These are phyloP conservation scores for Diutina catenulata DNA, from an alignment of 1,139 yeast genomes.

Conservation along the genomic window DNA sequence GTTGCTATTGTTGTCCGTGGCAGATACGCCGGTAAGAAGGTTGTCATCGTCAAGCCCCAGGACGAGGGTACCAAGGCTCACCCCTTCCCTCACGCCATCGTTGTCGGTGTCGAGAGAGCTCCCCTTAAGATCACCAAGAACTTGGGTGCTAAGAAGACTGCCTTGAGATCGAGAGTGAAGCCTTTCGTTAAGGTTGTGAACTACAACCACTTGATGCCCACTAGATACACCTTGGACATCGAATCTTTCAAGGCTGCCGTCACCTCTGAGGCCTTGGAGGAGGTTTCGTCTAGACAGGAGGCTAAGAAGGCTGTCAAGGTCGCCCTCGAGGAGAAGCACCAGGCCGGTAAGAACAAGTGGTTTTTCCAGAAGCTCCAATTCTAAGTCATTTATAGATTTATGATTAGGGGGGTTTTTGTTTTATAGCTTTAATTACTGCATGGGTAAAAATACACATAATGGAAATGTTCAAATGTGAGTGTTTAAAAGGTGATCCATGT, in stretches of 20 bases:
- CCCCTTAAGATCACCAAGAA: slow-evolving; percentile 95
- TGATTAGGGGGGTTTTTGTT: slow-evolving; percentile 6
- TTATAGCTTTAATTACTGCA: slow-evolving; percentile 5
- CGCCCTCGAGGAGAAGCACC: slow-evolving; percentile 99
- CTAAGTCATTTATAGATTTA: slow-evolving; percentile 32
- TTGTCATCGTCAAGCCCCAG: slow-evolving; percentile 96
- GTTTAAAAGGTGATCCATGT: too few species aligned
- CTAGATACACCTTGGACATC: slow-evolving; percentile 97
- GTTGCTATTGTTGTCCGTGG: slow-evolving; percentile 98
- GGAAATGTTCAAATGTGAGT: too few species aligned
- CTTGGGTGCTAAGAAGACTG: slow-evolving; percentile 92
- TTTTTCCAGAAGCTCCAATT: slow-evolving; percentile 98
- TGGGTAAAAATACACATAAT: slow-evolving; percentile 5
- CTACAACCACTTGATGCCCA: slow-evolving; percentile 99
- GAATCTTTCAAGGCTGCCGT: slow-evolving; percentile 90
- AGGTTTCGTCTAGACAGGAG: slow-evolving; percentile 98
- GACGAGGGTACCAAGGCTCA: slow-evolving; percentile 99
- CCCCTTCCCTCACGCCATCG: slow-evolving; percentile 99
- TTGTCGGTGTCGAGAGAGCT: slow-evolving; percentile 98
- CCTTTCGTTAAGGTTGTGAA: slow-evolving; percentile 98
- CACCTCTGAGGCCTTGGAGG: slow-evolving; percentile 88
- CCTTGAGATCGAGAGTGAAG: slow-evolving; percentile 92
- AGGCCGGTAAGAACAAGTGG: slow-evolving; percentile 99
- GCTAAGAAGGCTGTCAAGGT: slow-evolving; percentile 98
- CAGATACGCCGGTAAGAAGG: slow-evolving; percentile 99